These are phyloP conservation scores for Grigorovia yakushimaensis DNA, from an alignment of 805 yeast species.

Conservation along the genomic window DNA sequence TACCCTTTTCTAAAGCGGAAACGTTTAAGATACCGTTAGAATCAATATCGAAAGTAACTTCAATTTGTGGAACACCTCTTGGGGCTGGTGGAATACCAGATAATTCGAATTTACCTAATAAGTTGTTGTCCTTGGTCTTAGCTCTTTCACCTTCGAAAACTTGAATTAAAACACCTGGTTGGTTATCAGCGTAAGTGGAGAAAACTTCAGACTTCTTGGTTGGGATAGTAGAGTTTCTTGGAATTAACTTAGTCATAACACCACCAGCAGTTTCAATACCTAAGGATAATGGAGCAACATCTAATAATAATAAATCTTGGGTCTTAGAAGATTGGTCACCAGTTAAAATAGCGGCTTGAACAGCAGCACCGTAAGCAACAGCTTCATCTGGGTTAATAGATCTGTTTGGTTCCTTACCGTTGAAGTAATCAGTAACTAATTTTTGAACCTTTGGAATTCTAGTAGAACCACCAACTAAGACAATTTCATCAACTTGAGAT, in stretches of 20 bases:
- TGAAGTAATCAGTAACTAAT: conserved; percentile 93
- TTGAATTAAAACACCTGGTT: conserved; percentile 98
- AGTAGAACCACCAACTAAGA: conserved; percentile 96
- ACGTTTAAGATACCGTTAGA: conserved; percentile 97
- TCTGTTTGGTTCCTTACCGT: conserved; percentile 97
- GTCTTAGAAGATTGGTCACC: conserved; percentile 98
- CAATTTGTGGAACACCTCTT: conserved; percentile 98
- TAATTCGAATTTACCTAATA: conserved; percentile 94
- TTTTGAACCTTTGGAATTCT: conserved; percentile 98
- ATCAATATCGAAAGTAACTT: conserved; percentile 93
- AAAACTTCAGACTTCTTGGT: conserved; percentile 96
- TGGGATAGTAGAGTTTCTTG: conserved; percentile 98
- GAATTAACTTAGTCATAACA: conserved; percentile 97
- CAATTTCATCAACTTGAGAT: conserved; percentile 88
- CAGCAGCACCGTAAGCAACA: conserved; percentile 99
- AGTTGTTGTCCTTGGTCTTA: conserved; percentile 91
- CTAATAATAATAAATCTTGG: conserved; percentile 90
- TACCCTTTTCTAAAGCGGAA: conserved; percentile 96
- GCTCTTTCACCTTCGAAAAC: conserved; percentile 99
- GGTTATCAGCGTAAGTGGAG: conserved; percentile 98
- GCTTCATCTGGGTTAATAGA: conserved; percentile 99
- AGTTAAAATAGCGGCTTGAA: conserved; percentile 93
- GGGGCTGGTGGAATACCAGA: conserved; percentile 98
- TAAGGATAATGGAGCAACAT: conserved; percentile 96
- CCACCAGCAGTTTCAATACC: conserved; percentile 99